A percentile compares a stretch with the other conserved stretches of the same genome.
phyloP scores from a whole-genome alignment of 768 basidiomycete species.

The Sporobolomyces phaffii region DNA sequence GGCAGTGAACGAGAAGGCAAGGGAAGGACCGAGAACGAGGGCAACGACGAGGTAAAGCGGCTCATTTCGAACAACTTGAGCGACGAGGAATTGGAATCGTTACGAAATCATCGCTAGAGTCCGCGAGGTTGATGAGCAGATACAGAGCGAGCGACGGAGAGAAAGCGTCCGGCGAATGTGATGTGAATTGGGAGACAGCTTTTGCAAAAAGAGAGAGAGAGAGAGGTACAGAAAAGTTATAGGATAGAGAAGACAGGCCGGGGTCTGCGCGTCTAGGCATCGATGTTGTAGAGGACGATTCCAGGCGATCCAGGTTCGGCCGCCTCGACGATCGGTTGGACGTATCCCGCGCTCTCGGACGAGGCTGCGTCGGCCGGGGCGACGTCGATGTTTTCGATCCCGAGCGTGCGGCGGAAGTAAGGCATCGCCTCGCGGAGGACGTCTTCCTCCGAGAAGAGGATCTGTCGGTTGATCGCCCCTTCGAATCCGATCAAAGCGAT shows the following conservation, averaged over 20 bases:
- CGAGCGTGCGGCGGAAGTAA: constrained; percentile 63
- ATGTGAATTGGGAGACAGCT: constrained; percentile 7
- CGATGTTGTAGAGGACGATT: constrained; percentile 71
- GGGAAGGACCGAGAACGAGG: neutral
- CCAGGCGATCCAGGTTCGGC: constrained; percentile 82
- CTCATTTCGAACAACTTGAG: neutral
- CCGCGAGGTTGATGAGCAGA: too few relatives aligned
- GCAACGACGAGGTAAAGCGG: neutral
- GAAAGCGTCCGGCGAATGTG: too few relatives aligned
- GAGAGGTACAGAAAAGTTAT: neutral
- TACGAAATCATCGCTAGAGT: too few relatives aligned
- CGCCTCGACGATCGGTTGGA: constrained; percentile 64
- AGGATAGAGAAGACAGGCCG: too few relatives aligned
- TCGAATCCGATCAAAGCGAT: constrained; percentile 49
- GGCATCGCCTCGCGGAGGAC: constrained; percentile 66
- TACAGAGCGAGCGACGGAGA: too few relatives aligned
- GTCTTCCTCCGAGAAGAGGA: constrained; percentile 75
- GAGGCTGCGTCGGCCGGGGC: constrained; percentile 57
- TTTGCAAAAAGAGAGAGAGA: neutral
- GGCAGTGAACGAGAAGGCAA: neutral
- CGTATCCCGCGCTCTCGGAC: constrained; percentile 61
- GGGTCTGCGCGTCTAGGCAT: constrained; percentile 5
- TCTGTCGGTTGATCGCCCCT: constrained; percentile 70
- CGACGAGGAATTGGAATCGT: constrained; percentile 7
- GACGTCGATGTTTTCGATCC: constrained; percentile 52